Base-by-base conservation (phyloP, 768 basidiomycete species). In the Boletus bicolor region DNA sequence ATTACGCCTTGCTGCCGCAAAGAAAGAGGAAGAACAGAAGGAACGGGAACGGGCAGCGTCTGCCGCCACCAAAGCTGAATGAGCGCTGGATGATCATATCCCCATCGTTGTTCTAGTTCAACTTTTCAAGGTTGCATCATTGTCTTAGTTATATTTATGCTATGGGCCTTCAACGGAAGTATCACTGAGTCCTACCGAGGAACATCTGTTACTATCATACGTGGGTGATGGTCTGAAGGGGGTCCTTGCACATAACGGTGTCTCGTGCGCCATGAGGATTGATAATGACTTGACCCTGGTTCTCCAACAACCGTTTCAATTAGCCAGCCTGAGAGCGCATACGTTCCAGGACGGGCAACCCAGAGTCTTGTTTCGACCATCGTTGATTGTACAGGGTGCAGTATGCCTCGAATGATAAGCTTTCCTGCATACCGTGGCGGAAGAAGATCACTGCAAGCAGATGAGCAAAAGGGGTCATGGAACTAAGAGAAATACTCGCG, bases 231-330 rank as follows among this genome's bases (percentile, higher is more conserved):
- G 26, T 60, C 70, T 41, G 57, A 53, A 42, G 58, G 63, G 14
- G 76, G 68, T 11, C 69, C 66, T 59, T 79, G 77, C 45, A 75
- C 56, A 58, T 81, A 80, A 39, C 68, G 71, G 32, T 72, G 73
- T 59, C 75, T 68, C 6, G 74, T 70, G 51, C 56, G 61, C 77
- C 76, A 76, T 17, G 55, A 6, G 11, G 56, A 56, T 28, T 52
- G 46, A n/a, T 52, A 54, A 35, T 45, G 51, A 56, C 51, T 46
- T 19, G 53, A 48, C 24, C 21, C 53, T 21, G 57, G 59, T 38
- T 83, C 78, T 11, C 78, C 75, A n/a, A 87, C 86, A 51, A 84
- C 77, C 1, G 83, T 84, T 62, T 88, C 85, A 10, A 90, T 61
- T 39, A 73, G 75, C 91, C 92, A 96, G 5, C 81, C 79, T 32